These are phyloP conservation scores for Arabis alpina DNA, from an alignment of 345 rosid genomes.

Conservation along the genomic window DNA sequence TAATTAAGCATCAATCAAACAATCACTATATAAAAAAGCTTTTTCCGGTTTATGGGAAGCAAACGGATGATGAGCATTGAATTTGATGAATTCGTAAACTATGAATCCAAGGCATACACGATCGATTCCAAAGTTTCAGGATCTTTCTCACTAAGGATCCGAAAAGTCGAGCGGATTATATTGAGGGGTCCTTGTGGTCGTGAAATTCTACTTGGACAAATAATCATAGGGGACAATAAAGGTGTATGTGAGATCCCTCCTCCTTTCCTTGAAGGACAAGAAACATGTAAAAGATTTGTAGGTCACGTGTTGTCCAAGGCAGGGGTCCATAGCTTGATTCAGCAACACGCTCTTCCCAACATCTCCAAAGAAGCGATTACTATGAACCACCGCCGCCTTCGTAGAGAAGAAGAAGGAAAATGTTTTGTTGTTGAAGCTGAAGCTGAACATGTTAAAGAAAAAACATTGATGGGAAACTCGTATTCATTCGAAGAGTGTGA, in stretches of 20 bases:
- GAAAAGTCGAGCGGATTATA: background rate
- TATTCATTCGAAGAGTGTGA: background rate
- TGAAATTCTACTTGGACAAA: background rate
- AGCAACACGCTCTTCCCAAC: no score
- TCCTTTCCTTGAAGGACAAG: background rate
- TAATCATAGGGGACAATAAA: background rate
- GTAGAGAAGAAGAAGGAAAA: background rate
- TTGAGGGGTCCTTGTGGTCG: background rate
- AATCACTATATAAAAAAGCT: no score
- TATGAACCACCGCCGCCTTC: background rate
- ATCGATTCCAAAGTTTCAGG: background rate
- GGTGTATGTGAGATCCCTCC: background rate
- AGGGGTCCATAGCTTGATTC: no score
- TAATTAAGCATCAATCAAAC: no score
- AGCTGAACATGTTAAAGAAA: background rate
- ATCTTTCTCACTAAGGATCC: background rate
- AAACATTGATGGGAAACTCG: background rate
- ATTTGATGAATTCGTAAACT: background rate
- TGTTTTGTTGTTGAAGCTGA: background rate
- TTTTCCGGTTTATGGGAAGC: no score
- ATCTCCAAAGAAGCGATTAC: no score
- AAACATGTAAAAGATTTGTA: background rate
- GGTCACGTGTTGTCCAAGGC: no score
- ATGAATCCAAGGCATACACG: background rate
- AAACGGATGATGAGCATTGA: no score